These are phyloP conservation scores for Wickerhamiella siamensis DNA, from an alignment of 805 yeast species.

Conservation along the genomic window DNA sequence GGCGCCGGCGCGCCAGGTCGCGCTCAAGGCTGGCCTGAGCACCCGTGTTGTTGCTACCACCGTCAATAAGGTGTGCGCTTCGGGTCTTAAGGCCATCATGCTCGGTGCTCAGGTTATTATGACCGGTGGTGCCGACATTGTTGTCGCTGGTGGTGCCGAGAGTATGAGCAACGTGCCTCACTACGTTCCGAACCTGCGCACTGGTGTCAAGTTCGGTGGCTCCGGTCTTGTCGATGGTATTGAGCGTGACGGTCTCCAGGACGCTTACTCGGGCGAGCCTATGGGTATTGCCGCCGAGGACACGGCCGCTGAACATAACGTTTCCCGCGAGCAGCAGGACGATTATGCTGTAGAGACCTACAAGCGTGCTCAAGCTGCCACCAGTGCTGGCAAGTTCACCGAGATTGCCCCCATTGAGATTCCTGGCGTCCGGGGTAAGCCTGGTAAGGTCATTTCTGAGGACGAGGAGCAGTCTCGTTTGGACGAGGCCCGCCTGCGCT, in stretches of 20 bases:
- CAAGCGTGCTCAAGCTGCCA: conserved; percentile 73
- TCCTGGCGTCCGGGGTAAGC: conserved; percentile 80
- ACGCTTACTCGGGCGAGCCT: conserved; percentile 73
- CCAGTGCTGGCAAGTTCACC: conserved; percentile 61
- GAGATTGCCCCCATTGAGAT: conserved; percentile 84
- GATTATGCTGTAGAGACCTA: conserved; percentile 74
- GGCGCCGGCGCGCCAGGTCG: conserved; percentile 97
- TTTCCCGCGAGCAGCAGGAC: conserved; percentile 82
- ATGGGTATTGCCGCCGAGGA: conserved; percentile 98
- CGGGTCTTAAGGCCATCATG: conserved; percentile 85
- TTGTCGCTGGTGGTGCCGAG: conserved; percentile 96
- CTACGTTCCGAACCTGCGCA: conserved; percentile 72
- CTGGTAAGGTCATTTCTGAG: conserved; percentile 49
- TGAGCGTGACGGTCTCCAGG: conserved; percentile 82
- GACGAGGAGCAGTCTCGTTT: conserved; percentile 81
- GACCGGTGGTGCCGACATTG: conserved; percentile 81
- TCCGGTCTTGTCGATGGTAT: conserved; percentile 69
- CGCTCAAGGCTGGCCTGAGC: conserved; percentile 75
- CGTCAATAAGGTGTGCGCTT: conserved; percentile 93
- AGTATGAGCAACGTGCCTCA: conserved; percentile 94
- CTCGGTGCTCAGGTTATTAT: conserved; percentile 80
- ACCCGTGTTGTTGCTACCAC: conserved; percentile 75
- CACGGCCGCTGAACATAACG: conserved; percentile 68
- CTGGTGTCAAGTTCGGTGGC: conserved; percentile 85
- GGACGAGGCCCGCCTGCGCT: conserved; percentile 57